Evolutionary conservation across 2,329 filamentous ascomycete genomes (phyloP).

Genomic region (Metarhizium rileyi): DNA sequence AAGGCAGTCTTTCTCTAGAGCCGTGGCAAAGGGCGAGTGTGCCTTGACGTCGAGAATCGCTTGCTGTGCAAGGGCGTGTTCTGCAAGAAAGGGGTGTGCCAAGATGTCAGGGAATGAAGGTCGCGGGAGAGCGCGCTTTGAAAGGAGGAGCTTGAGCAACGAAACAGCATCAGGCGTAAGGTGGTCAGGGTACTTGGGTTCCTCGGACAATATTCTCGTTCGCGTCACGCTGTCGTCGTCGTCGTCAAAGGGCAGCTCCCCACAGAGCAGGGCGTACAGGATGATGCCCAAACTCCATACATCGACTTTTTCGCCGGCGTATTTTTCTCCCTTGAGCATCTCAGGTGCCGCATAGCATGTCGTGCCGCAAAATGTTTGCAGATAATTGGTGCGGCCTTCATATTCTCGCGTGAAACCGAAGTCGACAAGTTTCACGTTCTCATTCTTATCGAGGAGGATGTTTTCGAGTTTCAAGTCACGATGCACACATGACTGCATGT

Average conservation of each 20-base stretch:
- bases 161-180: conserved; percentile 69
- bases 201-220: conserved; percentile 71
- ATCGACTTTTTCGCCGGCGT: conserved; percentile 94
- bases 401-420: conserved; percentile 98
- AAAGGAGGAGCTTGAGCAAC: conserved; percentile 71
- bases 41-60: conserved; percentile 77
- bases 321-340: conserved; percentile 97
- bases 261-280: conserved; percentile 70
- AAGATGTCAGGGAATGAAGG: conserved; percentile 79
- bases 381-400: conserved; percentile 84
- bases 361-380: conserved; percentile 96
- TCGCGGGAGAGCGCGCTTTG: conserved; percentile 77
- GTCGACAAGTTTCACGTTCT: conserved; percentile 95
- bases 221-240: conserved; percentile 87
- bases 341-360: conserved; percentile 97
- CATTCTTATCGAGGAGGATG: conserved; percentile 89
- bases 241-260: conserved; percentile 90
- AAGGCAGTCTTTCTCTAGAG: conserved; percentile 81
- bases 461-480: conserved; percentile 88
- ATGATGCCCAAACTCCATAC: conserved; percentile 89
- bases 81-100: conserved; percentile 75
- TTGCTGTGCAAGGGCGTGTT: conserved; percentile 80
- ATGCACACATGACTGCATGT: conserved; percentile 90
- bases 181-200: conserved; percentile 75
- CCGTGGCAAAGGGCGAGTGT: conserved; percentile 72